Conservation (phyloP, 2,329 filamentous ascomycete genomes). For the Exophiala lecanii-corni region DNA sequence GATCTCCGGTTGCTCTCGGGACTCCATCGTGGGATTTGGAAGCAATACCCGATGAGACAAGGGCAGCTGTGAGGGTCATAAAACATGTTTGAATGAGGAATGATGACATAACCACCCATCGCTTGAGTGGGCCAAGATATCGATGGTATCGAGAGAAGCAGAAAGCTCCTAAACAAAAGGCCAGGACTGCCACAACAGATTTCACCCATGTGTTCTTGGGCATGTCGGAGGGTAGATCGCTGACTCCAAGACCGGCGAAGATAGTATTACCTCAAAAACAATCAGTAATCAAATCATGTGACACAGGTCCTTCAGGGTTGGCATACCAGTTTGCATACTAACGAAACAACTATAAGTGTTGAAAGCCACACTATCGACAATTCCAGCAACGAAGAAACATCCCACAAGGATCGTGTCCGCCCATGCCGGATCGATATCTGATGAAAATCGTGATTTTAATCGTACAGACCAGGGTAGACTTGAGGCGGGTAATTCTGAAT, state of each 20-base stretch:
- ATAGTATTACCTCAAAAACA: slow-evolving; percentile 38
- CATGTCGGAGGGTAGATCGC: slow-evolving; percentile 30
- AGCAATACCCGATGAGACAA: not conserved
- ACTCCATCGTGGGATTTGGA: not conserved
- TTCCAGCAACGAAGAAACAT: slow-evolving; percentile 36
- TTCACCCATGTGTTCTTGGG: slow-evolving; percentile 27
- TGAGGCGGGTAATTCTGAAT: not conserved
- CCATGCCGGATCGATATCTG: slow-evolving; percentile 5
- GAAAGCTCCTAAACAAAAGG: slow-evolving; percentile 33
- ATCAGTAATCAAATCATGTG: not conserved
- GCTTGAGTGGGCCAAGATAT: slow-evolving; percentile 31
- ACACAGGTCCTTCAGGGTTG: too few relatives aligned
- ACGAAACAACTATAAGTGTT: slow-evolving; percentile 43
- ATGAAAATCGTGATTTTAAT: not conserved
- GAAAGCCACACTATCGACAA: slow-evolving; percentile 41
- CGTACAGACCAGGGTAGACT: not conserved
- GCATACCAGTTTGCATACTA: slow-evolving; percentile 42
- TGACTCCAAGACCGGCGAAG: slow-evolving; percentile 37
- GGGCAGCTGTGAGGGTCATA: slow-evolving; percentile 30
- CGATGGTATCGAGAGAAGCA: slow-evolving; percentile 34
- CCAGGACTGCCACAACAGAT: slow-evolving; percentile 34
- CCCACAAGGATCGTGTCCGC: slow-evolving; percentile 3
- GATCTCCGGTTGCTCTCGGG: not conserved
- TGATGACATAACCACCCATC: slow-evolving; percentile 35
- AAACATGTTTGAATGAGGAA: slow-evolving; percentile 33